phyloP scores from a whole-genome alignment of 2,329 filamentous ascomycete genomes.

The Xylariaceae sp. region DNA sequence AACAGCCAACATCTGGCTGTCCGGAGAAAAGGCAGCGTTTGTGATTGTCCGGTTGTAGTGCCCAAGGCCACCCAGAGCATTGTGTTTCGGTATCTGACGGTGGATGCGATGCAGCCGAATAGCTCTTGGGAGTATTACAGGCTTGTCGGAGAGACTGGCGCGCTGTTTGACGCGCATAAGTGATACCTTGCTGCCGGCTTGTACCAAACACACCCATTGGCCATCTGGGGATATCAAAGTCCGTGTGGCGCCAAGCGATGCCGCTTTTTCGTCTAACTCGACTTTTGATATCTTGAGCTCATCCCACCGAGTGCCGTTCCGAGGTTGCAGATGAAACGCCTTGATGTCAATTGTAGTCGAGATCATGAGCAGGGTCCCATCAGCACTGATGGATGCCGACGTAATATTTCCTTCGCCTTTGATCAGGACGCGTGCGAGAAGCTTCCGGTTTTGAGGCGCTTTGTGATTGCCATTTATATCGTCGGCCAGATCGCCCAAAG shows the following conservation, averaged over 20 bases:
- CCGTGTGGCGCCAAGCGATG: constrained; percentile 59
- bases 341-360: constrained; percentile 71
- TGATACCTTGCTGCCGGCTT: constrained; percentile 54
- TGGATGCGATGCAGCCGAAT: constrained; percentile 48
- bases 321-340: constrained; percentile 62
- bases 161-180: constrained; percentile 43
- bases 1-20: constrained; percentile 72
- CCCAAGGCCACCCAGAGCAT: constrained; percentile 61
- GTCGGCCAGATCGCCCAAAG: constrained; percentile 43
- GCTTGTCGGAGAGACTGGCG: constrained; percentile 32
- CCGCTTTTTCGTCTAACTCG: constrained; percentile 52
- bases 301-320: constrained; percentile 46
- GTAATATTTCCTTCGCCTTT: constrained; percentile 78
- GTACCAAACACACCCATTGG: constrained; percentile 62
- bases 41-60: constrained; percentile 71
- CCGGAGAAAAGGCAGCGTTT: constrained; percentile 69
- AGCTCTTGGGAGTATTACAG: constrained; percentile 38
- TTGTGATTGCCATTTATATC: constrained; percentile 36
- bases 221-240: constrained; percentile 65
- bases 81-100: constrained; percentile 49
- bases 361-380: constrained; percentile 69
- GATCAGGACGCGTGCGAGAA: constrained; percentile 63
- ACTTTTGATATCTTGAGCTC: constrained; percentile 67
- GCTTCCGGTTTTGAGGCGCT: constrained; percentile 52
- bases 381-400: constrained; percentile 62